Conservation (phyloP, 106 monocot genomes). For the Acanthochlamys bracteata region DNA sequence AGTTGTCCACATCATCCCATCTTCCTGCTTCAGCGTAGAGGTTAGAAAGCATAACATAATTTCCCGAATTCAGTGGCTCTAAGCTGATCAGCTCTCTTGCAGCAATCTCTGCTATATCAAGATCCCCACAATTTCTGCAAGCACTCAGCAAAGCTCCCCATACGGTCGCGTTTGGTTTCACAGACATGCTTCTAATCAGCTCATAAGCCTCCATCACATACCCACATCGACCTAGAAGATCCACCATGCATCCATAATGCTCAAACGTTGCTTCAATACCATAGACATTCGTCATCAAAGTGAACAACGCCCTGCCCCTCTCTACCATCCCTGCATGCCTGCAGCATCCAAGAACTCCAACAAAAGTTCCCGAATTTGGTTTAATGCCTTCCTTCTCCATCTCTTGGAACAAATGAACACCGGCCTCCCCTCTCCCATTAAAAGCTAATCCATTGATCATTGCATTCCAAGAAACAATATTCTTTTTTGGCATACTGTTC, state of each 20-base stretch:
- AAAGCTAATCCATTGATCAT: slow-evolving; percentile 24
- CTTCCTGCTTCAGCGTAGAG: slow-evolving; percentile 23
- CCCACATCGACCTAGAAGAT: slow-evolving; percentile 30
- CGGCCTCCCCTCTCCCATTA: slow-evolving; percentile 13
- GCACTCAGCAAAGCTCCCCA: slow-evolving; percentile 32
- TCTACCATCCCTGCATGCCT: slow-evolving; percentile 19
- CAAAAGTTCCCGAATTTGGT: slow-evolving; percentile 20
- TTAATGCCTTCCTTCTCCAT: slow-evolving; percentile 3
- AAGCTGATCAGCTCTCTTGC: slow-evolving; percentile 20
- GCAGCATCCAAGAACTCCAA: slow-evolving; percentile 21
- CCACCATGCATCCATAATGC: slow-evolving; percentile 43
- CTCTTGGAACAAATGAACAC: slow-evolving; percentile 19
- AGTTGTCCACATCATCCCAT: slow-evolving; percentile 24
- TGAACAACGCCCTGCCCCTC: slow-evolving; percentile 13
- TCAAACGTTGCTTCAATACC: slow-evolving; percentile 13
- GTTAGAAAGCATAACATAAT: slow-evolving; percentile 29
- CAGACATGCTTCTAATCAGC: slow-evolving; percentile 18
- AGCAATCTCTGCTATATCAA: slow-evolving; percentile 16
- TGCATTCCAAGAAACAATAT: slow-evolving; percentile 26
- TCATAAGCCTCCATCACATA: slow-evolving; percentile 22
- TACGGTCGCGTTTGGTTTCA: slow-evolving; percentile 16
- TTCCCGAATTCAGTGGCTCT: slow-evolving; percentile 23
- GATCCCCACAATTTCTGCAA: slow-evolving; percentile 16
- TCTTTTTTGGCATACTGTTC: slow-evolving; percentile 13
- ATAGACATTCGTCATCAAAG: slow-evolving; percentile 6